Evolutionary conservation across 352 stramenopile species (phyloP).

Genomic region (Pythium volutum): DNA sequence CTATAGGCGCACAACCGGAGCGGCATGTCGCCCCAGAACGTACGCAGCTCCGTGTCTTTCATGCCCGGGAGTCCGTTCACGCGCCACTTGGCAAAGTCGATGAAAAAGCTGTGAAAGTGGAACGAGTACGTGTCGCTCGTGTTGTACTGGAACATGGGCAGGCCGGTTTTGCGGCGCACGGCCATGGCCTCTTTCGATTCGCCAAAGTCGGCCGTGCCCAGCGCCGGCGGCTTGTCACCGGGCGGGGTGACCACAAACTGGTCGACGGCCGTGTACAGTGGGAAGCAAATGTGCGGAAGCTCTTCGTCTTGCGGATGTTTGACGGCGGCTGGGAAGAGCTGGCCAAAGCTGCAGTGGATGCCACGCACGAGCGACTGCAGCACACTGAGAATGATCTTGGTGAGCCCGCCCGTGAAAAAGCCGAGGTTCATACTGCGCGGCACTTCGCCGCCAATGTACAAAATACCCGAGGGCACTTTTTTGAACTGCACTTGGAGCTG

Average conservation of each 20-base stretch:
- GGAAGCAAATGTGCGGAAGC: constrained; percentile 64
- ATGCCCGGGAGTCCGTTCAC: constrained; percentile 52
- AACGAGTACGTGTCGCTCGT: constrained; percentile 67
- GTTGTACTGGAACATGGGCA: constrained; percentile 50
- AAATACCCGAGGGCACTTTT: constrained; percentile 38
- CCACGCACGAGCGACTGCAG: constrained; percentile 51
- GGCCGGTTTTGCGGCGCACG: constrained; percentile 31
- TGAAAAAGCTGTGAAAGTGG: constrained; percentile 71
- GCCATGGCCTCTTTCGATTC: constrained; percentile 38
- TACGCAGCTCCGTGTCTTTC: constrained; percentile 37
- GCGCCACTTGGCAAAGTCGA: constrained; percentile 59
- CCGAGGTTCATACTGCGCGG: constrained; percentile 47
- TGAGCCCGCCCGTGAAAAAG: constrained; percentile 49
- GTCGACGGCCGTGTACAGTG: constrained; percentile 59
- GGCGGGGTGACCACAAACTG: constrained; percentile 55
- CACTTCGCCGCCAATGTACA: constrained; percentile 71
- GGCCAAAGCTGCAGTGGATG: constrained; percentile 55
- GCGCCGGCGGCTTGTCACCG: constrained; percentile 28
- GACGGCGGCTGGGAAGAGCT: constrained; percentile 24
- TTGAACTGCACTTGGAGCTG: constrained; percentile 73
- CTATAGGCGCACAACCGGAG: constrained; percentile 57
- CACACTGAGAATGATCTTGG: constrained; percentile 52
- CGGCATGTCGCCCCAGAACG: constrained; percentile 64
- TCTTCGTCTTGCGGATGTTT: constrained; percentile 38
- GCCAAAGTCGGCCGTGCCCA: constrained; percentile 53